These are phyloP conservation scores for Parmales sp. DNA, from an alignment of 108 stramenopile species.

Conservation along the genomic window DNA sequence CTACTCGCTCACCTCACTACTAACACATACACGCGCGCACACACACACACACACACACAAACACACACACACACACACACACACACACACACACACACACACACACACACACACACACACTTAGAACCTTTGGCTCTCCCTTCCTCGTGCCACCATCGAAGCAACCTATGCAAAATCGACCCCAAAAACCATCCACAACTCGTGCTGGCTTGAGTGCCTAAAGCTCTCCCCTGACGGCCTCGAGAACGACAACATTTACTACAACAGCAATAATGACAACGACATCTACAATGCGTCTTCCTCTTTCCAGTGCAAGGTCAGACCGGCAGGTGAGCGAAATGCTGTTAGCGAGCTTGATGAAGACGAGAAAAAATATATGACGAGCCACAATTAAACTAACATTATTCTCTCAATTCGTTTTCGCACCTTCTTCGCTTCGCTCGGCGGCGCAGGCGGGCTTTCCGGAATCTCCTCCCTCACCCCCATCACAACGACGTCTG, in stretches of 20 bases:
- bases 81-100: too few relatives aligned
- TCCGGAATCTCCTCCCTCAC: slow-evolving; percentile 66
- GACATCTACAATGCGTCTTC: not conserved
- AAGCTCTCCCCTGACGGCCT: slow-evolving; percentile 59
- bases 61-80: too few relatives aligned
- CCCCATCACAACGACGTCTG: slow-evolving; percentile 49
- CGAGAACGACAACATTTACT: slow-evolving; percentile 37
- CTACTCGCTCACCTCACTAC: too few relatives aligned
- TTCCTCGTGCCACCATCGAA: slow-evolving; percentile 72
- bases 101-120: too few relatives aligned
- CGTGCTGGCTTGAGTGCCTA: slow-evolving; percentile 64
- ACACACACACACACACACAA: too few relatives aligned
- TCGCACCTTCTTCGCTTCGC: too few relatives aligned
- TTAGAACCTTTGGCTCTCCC: too few relatives aligned
- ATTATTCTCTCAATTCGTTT: too few relatives aligned
- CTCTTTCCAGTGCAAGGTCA: too few relatives aligned
- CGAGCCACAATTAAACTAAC: too few relatives aligned
- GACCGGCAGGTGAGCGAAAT: not conserved
- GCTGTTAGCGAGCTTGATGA: slow-evolving; percentile 10
- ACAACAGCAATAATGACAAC: not conserved
- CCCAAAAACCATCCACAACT: slow-evolving; percentile 47
- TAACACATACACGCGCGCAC: too few relatives aligned
- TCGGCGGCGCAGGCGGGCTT: slow-evolving; percentile 74
- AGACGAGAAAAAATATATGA: slow-evolving; percentile 15
- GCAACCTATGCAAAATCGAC: slow-evolving; percentile 64